Conservation (phyloP, 2,329 filamentous ascomycete genomes). For the Magnaporthiopsis incrustans region DNA sequence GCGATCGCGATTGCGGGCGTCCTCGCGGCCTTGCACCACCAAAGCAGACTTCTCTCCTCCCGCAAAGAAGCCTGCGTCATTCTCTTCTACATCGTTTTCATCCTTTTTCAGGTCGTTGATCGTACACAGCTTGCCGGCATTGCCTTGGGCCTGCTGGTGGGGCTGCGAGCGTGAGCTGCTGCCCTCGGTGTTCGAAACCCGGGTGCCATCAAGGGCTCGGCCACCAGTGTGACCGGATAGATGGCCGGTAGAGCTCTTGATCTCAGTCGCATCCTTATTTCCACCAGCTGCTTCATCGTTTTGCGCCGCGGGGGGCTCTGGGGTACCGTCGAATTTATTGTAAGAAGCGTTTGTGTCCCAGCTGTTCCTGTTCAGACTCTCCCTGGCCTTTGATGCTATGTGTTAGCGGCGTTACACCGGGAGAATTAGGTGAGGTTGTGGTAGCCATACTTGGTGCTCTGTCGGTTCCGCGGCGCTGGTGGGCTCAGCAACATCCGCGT, state of each 20-base stretch:
- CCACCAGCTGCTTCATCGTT: too few relatives aligned
- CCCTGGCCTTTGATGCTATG: neutral
- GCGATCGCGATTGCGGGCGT: too few relatives aligned
- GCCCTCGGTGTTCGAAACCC: too few relatives aligned
- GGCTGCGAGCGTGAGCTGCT: too few relatives aligned
- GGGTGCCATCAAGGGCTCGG: too few relatives aligned
- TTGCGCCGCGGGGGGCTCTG: too few relatives aligned
- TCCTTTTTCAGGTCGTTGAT: neutral
- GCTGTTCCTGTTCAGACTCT: neutral
- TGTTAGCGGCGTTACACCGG: too few relatives aligned
- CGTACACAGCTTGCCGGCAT: neutral
- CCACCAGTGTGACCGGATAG: too few relatives aligned
- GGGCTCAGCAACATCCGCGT: too few relatives aligned
- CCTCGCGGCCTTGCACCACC: constrained; percentile 48
- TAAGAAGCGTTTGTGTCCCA: neutral
- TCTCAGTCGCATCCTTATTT: too few relatives aligned
- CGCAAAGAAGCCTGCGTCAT: constrained; percentile 66
- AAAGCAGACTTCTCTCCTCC: constrained; percentile 77
- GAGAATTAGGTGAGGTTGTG: too few relatives aligned
- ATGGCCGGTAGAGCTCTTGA: too few relatives aligned
- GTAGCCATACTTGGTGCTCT: neutral
- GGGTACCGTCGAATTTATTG: neutral
- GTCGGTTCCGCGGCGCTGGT: neutral
- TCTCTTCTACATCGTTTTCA: constrained; percentile 49
- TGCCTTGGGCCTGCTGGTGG: neutral